A percentile compares a stretch with the other conserved stretches of the same genome.
These are phyloP conservation scores for Rhizoclosmatium globosum DNA, from an alignment of 192 early-diverging fungal species.

Conservation along the genomic window DNA sequence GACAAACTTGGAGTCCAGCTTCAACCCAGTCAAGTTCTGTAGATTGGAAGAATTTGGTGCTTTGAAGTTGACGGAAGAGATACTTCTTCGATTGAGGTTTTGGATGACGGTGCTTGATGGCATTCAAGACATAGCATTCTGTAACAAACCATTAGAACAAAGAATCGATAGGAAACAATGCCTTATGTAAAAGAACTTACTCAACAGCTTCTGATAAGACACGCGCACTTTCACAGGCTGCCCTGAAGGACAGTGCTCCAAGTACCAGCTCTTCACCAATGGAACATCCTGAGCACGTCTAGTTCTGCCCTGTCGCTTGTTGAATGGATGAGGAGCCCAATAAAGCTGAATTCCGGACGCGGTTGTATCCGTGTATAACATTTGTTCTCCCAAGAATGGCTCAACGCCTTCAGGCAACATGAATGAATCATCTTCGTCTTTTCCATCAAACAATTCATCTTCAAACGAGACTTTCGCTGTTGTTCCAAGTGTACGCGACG, in stretches of 20 bases:
- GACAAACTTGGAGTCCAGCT: slow-evolving; percentile 96
- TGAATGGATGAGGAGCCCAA: slow-evolving; percentile 98
- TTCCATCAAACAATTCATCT: slow-evolving; percentile 48
- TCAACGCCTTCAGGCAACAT: slow-evolving; percentile 77
- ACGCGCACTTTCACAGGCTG: slow-evolving; percentile 98
- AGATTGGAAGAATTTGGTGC: slow-evolving; percentile 98
- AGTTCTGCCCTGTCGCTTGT: slow-evolving; percentile 88
- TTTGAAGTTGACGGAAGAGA: slow-evolving; percentile 92
- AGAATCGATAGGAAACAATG: neutral
- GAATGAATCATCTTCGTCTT: slow-evolving; percentile 76
- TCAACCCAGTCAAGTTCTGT: slow-evolving; percentile 99
- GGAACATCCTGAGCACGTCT: slow-evolving; percentile 94
- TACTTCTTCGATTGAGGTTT: slow-evolving; percentile 92
- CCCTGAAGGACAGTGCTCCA: slow-evolving; percentile 92
- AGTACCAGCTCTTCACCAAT: slow-evolving; percentile 96
- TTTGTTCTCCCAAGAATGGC: slow-evolving; percentile 82
- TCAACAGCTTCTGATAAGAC: slow-evolving; percentile 95
- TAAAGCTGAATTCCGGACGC: slow-evolving; percentile 91
- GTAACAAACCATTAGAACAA: neutral
- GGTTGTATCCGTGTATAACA: slow-evolving; percentile 91
- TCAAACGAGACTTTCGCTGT: slow-evolving; percentile 65
- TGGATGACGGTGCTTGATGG: slow-evolving; percentile 85
- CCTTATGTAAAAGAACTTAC: slow-evolving; percentile 8
- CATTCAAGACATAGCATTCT: slow-evolving; percentile 96
- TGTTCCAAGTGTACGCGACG: slow-evolving; percentile 72